Evolutionary conservation across 768 basidiomycete genomes (phyloP).

Genomic region (Kwoniella botswanensis): DNA sequence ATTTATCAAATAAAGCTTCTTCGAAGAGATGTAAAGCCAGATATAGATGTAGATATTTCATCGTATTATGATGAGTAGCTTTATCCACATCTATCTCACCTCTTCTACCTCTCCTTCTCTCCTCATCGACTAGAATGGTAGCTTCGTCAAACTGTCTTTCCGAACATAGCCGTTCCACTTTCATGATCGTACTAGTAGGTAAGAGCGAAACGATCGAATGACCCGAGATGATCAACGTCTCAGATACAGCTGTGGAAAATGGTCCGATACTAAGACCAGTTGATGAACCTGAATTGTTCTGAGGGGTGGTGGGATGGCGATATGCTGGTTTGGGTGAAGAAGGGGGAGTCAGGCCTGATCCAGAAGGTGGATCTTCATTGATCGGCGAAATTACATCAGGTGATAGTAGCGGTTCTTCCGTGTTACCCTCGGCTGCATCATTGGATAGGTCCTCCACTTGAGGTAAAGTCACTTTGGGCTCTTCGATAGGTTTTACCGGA

Average conservation of each 20-base stretch:
- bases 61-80: slow-evolving; percentile 60
- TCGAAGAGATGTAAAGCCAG: slow-evolving; percentile 78
- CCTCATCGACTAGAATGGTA: slow-evolving; percentile 51
- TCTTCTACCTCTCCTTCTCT: slow-evolving; percentile 50
- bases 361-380: slow-evolving; percentile 50
- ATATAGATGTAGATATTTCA: slow-evolving; percentile 78
- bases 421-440: not conserved
- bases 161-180: slow-evolving; percentile 38
- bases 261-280: slow-evolving; percentile 25
- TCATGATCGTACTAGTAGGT: slow-evolving; percentile 36
- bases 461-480: slow-evolving; percentile 6
- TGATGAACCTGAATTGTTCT: slow-evolving; percentile 37
- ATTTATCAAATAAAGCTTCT: slow-evolving; percentile 83
- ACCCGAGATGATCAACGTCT: slow-evolving; percentile 46
- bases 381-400: slow-evolving; percentile 20
- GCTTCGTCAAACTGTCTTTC: slow-evolving; percentile 47
- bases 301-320: slow-evolving; percentile 39
- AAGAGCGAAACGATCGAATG: slow-evolving; percentile 49
- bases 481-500: slow-evolving; percentile 23
- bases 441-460: slow-evolving; percentile 1
- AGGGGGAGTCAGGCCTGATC: slow-evolving; percentile 56
- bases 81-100: slow-evolving; percentile 56
- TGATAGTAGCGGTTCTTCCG: slow-evolving; percentile 3
- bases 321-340: slow-evolving; percentile 42
- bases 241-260: slow-evolving; percentile 45